A percentile compares a stretch with the other conserved stretches of the same genome.
Conservation (phyloP, 2,329 filamentous ascomycete genomes). For the Aspergillus oerlinghausenensis region DNA sequence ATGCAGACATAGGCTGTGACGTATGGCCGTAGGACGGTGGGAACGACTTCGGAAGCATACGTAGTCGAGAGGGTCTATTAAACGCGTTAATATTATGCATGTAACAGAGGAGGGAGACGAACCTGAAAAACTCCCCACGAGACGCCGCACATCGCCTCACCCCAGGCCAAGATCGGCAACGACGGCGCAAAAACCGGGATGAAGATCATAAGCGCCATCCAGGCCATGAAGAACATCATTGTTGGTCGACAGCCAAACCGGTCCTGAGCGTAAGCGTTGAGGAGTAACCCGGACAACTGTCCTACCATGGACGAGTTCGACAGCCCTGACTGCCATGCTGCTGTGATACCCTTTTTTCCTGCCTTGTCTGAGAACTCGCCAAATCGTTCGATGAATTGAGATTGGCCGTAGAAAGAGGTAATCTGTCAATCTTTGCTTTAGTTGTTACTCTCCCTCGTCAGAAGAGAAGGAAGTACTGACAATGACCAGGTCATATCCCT, state of each 20-base stretch:
- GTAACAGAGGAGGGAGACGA: background rate
- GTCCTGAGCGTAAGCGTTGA: slow-evolving; percentile 21
- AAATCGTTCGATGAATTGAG: slow-evolving; percentile 6
- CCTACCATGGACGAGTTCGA: slow-evolving; percentile 12
- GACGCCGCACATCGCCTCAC: slow-evolving; percentile 8
- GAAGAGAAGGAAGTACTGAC: slow-evolving; percentile 1
- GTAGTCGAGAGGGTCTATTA: slow-evolving; percentile 8
- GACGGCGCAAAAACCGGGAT: slow-evolving; percentile 12
- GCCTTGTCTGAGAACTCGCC: slow-evolving; percentile 2
- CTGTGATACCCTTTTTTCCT: slow-evolving; percentile 12
- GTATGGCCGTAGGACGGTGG: slow-evolving; percentile 27
- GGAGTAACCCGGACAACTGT: slow-evolving; percentile 18
- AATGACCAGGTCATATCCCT: slow-evolving; percentile 20
- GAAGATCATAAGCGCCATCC: slow-evolving; percentile 12
- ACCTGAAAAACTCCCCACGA: slow-evolving; percentile 11
- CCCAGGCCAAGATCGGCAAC: slow-evolving; percentile 2
- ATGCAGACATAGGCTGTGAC: slow-evolving; percentile 24
- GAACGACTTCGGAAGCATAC: slow-evolving; percentile 29
- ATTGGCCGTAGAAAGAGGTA: slow-evolving; percentile 9
- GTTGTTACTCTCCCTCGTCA: background rate
- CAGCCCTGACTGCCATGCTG: slow-evolving; percentile 26
- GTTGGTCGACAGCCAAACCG: slow-evolving; percentile 22
- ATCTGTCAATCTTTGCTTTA: background rate
- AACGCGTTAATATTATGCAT: background rate
- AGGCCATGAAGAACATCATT: slow-evolving; percentile 15